Base-by-base conservation (phyloP, 1,284 basidiomycete genomes). In the Mycosarcoma maydis region DNA sequence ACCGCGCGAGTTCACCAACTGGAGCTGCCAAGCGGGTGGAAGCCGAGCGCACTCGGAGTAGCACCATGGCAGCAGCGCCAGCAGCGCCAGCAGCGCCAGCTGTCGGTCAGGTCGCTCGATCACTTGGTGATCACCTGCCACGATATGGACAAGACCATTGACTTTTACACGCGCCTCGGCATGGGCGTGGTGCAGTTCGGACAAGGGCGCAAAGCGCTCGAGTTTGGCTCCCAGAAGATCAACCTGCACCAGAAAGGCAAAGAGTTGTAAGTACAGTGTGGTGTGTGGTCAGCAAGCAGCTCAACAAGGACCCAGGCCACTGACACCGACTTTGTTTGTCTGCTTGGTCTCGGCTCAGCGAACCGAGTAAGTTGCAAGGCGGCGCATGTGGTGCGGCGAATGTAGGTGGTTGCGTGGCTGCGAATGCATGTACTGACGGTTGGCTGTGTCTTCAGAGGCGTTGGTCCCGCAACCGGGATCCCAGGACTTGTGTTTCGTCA, bases 251-350 rank as follows among this genome's bases (percentile, higher is more conserved):
- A 40, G 23, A 23, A 16, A 26, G 38, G 38, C 6, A 40, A 40
- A 26, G 38, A 40, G 38, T 40, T 26, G 38, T 40, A 16, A 40
- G 38, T 40, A n/a, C n/a, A n/a, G n/a, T n/a, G n/a, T n/a, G n/a
- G n/a, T n/a, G n/a, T n/a, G n/a, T n/a, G n/a, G n/a, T n/a, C n/a
- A n/a, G n/a, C n/a, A n/a, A n/a, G n/a, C n/a, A n/a, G n/a, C n/a
- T n/a, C n/a, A n/a, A n/a, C n/a, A n/a, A n/a, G n/a, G n/a, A n/a
- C n/a, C n/a, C n/a, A n/a, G n/a, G n/a, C n/a, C n/a, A n/a, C n/a
- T n/a, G n/a, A n/a, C n/a, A n/a, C n/a, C n/a, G n/a, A n/a, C n/a
- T n/a, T n/a, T n/a, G n/a, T n/a, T n/a, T n/a, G n/a, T n/a, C n/a
- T n/a, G n/a, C n/a, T n/a, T n/a, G n/a, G n/a, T n/a, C n/a, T n/a